Evolutionary conservation across 2,329 filamentous ascomycete species (phyloP), one percentile per base, ranked within the genome.

Genomic region (Fusarium newnesense): DNA sequence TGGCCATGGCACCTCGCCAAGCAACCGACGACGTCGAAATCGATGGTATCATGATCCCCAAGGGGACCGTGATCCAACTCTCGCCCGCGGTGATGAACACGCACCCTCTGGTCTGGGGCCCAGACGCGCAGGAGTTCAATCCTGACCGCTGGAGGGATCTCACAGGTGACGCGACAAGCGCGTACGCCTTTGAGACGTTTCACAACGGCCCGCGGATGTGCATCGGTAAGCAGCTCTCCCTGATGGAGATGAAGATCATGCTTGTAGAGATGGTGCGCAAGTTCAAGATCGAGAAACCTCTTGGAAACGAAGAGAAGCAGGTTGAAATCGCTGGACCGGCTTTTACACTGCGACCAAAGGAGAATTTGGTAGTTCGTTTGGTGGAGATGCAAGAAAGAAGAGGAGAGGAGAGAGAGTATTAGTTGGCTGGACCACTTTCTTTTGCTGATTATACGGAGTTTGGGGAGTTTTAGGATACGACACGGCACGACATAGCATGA

Each of bases 191-290:
- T 43, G 76, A 79, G 42, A 77, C 80, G 1, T 84, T 84, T 63
- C 75, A 81, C 57, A 79, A 81, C 49, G 83, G 82, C 7, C 80
- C 81, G 10, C 75, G 82, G 19, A 78, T 79, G 47, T 84, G 83
- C 70, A 83, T 84, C 37, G 83, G 83, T 18, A 79, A 79, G 61
- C 77, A 74, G 15, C 80, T 81, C 36, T 77, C 82, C 2, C 64
- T 81, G 53, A 64, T 84, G 57, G 82, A 83, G 72, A 80, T 84
- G 72, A 84, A 84, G 75, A 71, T 76, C 8, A 75, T 83, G 10
- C 42, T 84, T 16, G 68, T 79, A 7, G 79, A 80, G 64, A 62
- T 84, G 50, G 66, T 83, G 32, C 68, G 70, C 7, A 74, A 73
- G 28, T 84, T 82, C 65, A 65, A 65, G 21, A 76, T 83, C 30